Evolutionary conservation across 116 monocot genomes (phyloP), one percentile per base, ranked within the genome.

Genomic region (Iris pallida): DNA sequence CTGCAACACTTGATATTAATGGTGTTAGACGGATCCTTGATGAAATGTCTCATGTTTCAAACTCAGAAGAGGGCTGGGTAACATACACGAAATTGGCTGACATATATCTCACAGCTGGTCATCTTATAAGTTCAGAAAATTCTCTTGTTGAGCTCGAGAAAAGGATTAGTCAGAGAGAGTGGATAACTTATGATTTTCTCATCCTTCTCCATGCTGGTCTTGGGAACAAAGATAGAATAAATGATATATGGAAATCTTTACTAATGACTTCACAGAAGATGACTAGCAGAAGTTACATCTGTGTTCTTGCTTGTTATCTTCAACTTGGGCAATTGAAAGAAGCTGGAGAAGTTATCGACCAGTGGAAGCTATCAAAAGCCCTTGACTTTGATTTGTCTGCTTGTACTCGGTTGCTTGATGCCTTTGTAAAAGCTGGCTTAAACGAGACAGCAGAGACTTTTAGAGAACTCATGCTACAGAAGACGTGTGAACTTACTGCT

Each of bases 101-200:
- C 4, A 76, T 96, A 64, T 92, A 96, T 73, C 48, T 92, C 16
- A 65, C 75, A 56, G 75, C 61, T 46, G 70, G 77, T 56, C 76
- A 82, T 58, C 73, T 89, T 70, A 74, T 73, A 5, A 74, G 59
- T 66, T 68, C 76, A 8, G 75, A 75, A 53, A 79, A 61, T 69
- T 73, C 80, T 69, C 63, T 84, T 20, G 64, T 88, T 58, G 89
- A 85, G 20, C 19, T 68, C 45, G 80, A 72, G 8, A 69, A 75
- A 55, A 91, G 72, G 65, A 84, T 80, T 60, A 80, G 72, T 30
- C 77, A 78, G 42, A 83, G 76, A 57, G 77, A 89, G 63, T 88
- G 88, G 89, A 85, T 96, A 71, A 85, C 92, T 19, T 96, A 89
- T 43, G 92, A 96, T 76, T 82, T 96, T 57, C 92, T 96, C 56